Evolutionary conservation across 1,139 yeast genomes (phyloP), one percentile per base, ranked within the genome.

Genomic region (Saccharomyces uvarum): DNA sequence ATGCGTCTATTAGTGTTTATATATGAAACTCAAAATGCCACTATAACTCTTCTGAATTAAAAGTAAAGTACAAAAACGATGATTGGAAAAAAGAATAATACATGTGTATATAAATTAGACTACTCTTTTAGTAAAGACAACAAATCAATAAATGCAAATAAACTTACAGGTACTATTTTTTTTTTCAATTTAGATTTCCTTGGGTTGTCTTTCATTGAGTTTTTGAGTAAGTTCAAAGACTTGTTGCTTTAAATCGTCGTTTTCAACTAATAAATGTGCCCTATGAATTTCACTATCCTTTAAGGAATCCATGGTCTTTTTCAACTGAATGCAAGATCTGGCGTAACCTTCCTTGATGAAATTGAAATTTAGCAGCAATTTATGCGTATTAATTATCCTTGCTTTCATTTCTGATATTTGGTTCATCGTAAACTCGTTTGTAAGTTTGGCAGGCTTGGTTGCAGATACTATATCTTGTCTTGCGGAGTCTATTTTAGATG

Each of bases 281-380:
- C 75, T 69, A 53, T 64, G 67, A 50, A 61, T 57, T 59, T 73
- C 76, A 51, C 72, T 70, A 50, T 67, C 70, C 52, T 67, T 71
- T 52, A 73, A 57, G 50, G 67, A 69, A 38, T 56, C 56, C 57
- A 73, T 57, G 4, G 70, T 56, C 47, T 62, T 68, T 49, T 70
- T 68, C 52, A 73, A 57, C 46, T 69, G 70, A 11, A 63, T 59
- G 48, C 69, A 63, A n/a, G 72, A 66, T 48, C 64, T 63, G 2
- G 70, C 64, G 53, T 69, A 69, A 26, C 70, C 60, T 46, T 65
- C 69, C 53, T 70, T 71, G 48, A 69, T 54, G 28, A 65, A 62
- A 55, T 67, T 66, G 54, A 68, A 69, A 51, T 68, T 68, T 24
- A 66, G 52, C 53, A 67, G 52, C 48, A 68, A 50, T 52, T 66